Conservation (phyloP, 306 rosid genomes). For the Sphenostylis stenocarpa region DNA sequence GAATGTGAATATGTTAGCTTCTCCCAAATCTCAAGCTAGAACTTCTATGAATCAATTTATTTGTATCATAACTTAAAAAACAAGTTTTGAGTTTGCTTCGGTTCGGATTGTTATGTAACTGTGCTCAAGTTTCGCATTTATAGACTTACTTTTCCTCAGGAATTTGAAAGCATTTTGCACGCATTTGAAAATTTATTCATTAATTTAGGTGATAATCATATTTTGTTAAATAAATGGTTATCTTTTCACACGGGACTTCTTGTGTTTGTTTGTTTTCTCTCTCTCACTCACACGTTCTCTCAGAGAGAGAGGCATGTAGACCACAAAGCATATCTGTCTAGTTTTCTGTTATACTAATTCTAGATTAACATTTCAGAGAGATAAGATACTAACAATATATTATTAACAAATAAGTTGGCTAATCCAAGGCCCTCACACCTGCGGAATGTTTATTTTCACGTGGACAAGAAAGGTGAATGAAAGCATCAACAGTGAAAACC, state of each 20-base stretch:
- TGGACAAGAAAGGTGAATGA: conserved; percentile 42
- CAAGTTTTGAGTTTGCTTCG: not conserved
- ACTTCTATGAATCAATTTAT: not conserved
- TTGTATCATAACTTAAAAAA: not conserved
- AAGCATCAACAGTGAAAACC: conserved; percentile 36
- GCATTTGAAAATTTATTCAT: not conserved
- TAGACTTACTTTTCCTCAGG: not conserved
- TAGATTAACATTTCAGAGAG: not conserved
- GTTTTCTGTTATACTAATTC: conserved; percentile 32
- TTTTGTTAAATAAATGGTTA: not conserved
- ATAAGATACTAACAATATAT: not conserved
- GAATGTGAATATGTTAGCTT: not conserved
- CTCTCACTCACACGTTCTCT: not conserved
- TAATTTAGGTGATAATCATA: not conserved
- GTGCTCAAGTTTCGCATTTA: not conserved
- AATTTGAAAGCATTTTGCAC: not conserved
- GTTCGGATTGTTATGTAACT: not conserved
- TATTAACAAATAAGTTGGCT: not conserved
- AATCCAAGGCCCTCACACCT: conserved; percentile 10
- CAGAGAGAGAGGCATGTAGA: not conserved
- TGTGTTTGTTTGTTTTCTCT: not conserved
- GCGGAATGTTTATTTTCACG: conserved; percentile 48
- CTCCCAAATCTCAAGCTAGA: not conserved
- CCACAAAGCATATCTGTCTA: conserved; percentile 1
- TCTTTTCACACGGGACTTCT: not conserved